phyloP scores from a whole-genome alignment of 768 basidiomycete species.

The Mycena galericulata region DNA sequence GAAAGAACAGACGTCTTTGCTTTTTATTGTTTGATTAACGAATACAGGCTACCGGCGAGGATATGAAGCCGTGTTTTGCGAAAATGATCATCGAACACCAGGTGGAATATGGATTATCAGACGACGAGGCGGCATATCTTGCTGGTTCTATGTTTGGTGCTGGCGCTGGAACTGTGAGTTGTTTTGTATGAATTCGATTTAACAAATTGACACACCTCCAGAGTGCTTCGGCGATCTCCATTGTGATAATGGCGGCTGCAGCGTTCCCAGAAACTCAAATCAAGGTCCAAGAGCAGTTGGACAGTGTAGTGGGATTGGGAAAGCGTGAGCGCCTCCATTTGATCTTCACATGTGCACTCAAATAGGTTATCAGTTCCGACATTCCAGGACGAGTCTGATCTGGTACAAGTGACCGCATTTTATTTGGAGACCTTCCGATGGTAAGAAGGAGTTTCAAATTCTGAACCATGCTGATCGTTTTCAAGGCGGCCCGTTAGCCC shows the following conservation, averaged over 20 bases:
- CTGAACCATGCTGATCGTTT: neutral
- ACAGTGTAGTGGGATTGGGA: conserved; percentile 61
- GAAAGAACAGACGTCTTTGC: neutral
- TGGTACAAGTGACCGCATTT: conserved; percentile 62
- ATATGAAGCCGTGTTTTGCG: conserved; percentile 62
- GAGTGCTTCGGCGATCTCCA: conserved; percentile 69
- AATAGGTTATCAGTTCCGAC: conserved; percentile 48
- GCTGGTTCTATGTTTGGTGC: conserved; percentile 76
- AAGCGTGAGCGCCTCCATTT: conserved; percentile 43
- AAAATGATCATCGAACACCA: conserved; percentile 71
- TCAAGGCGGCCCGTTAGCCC: conserved; percentile 57
- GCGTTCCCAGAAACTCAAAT: conserved; percentile 64
- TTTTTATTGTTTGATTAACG: conserved; percentile 20
- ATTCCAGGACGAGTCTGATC: conserved; percentile 52
- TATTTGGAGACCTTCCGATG: conserved; percentile 64
- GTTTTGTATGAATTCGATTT: neutral
- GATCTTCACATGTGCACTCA: neutral
- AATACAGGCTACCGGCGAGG: conserved; percentile 42
- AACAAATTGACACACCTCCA: conserved; percentile 14
- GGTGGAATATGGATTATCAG: conserved; percentile 62
- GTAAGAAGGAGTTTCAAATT: conserved; percentile 29
- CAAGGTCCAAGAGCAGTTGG: conserved; percentile 66
- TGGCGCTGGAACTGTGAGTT: conserved; percentile 65
- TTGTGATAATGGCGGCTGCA: conserved; percentile 69
- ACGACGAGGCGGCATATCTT: conserved; percentile 71